These are phyloP conservation scores for Penicillium sp. DNA, from an alignment of 2,329 filamentous ascomycete genomes.

Conservation along the genomic window DNA sequence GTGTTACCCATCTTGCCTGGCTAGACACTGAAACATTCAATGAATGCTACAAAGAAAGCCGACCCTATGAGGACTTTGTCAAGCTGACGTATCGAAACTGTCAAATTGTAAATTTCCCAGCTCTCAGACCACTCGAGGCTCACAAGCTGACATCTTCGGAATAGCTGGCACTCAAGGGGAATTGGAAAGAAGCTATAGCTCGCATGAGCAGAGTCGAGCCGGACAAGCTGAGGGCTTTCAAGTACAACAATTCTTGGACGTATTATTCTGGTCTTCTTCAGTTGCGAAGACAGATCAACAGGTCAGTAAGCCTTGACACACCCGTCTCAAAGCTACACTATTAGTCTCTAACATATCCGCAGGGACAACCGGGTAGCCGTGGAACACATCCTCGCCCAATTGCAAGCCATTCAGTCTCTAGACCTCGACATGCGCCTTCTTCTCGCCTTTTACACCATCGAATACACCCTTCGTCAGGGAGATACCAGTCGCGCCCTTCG, in stretches of 20 bases:
- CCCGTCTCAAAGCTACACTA: neutral
- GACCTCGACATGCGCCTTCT: constrained; percentile 57
- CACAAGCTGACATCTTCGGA: constrained; percentile 1
- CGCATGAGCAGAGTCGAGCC: constrained; percentile 56
- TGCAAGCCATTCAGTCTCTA: constrained; percentile 47
- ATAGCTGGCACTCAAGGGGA: constrained; percentile 58
- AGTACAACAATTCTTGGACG: constrained; percentile 58
- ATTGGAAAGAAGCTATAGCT: constrained; percentile 62
- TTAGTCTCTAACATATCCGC: constrained; percentile 13
- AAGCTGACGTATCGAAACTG: constrained; percentile 68
- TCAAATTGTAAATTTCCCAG: constrained; percentile 44
- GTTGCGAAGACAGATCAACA: constrained; percentile 38
- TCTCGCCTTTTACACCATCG: constrained; percentile 54
- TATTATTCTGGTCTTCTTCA: constrained; percentile 41
- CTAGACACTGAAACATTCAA: constrained; percentile 67
- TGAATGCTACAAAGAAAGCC: constrained; percentile 60
- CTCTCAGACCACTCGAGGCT: neutral
- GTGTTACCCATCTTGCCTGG: constrained; percentile 49
- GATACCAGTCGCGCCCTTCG: constrained; percentile 50
- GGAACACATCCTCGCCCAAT: constrained; percentile 51
- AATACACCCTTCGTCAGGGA: constrained; percentile 51
- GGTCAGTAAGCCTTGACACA: constrained; percentile 22
- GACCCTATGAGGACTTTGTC: constrained; percentile 70
- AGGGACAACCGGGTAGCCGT: constrained; percentile 55
- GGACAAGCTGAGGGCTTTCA: constrained; percentile 64